These are phyloP conservation scores for Phaeosphaeria sp. DNA, from an alignment of 2,329 filamentous ascomycete species.

Conservation along the genomic window DNA sequence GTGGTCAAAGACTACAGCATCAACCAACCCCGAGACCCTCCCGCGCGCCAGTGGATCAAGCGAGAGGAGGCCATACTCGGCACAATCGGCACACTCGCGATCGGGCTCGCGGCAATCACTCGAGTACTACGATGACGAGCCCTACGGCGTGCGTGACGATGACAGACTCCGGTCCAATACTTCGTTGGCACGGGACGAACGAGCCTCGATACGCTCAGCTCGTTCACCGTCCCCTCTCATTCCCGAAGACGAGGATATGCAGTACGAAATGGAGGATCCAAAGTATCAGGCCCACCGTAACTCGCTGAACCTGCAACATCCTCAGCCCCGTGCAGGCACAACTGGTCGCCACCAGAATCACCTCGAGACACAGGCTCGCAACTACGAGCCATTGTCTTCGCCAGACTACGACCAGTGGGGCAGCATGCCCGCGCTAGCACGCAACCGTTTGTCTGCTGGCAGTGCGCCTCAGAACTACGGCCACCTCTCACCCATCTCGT, in stretches of 20 bases:
- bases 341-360: slow-evolving; percentile 77
- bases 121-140: slow-evolving; percentile 62
- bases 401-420: slow-evolving; percentile 58
- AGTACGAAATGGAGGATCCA: slow-evolving; percentile 63
- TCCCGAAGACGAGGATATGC: slow-evolving; percentile 60
- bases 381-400: slow-evolving; percentile 60
- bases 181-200: slow-evolving; percentile 36
- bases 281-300: slow-evolving; percentile 85
- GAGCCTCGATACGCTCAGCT: slow-evolving; percentile 37
- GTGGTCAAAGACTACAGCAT: slow-evolving; percentile 96
- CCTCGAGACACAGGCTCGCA: slow-evolving; percentile 74
- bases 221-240: slow-evolving; percentile 61
- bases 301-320: slow-evolving; percentile 79
- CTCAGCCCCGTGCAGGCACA: slow-evolving; percentile 76
- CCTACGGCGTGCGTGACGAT: slow-evolving; percentile 64
- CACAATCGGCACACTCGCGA: slow-evolving; percentile 71
- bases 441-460: slow-evolving; percentile 48
- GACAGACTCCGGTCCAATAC: slow-evolving; percentile 58
- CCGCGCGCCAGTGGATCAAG: slow-evolving; percentile 65
- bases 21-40: slow-evolving; percentile 81
- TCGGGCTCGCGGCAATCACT: slow-evolving; percentile 77
- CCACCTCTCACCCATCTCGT: slow-evolving; percentile 47
- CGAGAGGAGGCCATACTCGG: slow-evolving; percentile 67
- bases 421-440: slow-evolving; percentile 52
- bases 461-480: slow-evolving; percentile 36